Percentiles rank a stretch among this genome's conserved stretches.
Evolutionary conservation across 2,329 filamentous ascomycete genomes (phyloP).

Genomic region (Stemphylium vesicarium): DNA sequence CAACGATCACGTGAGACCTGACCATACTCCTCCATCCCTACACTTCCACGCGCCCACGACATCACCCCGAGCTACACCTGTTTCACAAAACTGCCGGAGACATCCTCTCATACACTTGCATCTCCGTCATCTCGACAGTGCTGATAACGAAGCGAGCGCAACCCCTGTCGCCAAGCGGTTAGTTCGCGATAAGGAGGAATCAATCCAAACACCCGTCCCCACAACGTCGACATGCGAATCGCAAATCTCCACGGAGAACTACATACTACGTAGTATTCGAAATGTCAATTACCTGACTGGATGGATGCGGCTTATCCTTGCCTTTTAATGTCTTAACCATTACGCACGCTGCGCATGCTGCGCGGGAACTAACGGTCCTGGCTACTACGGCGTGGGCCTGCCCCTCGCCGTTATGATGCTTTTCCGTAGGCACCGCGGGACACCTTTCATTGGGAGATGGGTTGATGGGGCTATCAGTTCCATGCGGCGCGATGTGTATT

Average conservation of each 20-base stretch:
- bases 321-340: not conserved
- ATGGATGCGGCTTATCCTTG: not conserved
- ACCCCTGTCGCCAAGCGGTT: constrained; percentile 16
- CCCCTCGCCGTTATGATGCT: constrained; percentile 11
- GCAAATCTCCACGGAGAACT: constrained; percentile 42
- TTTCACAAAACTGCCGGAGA: constrained; percentile 14
- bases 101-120: not conserved
- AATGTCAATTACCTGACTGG: constrained; percentile 26
- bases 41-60: no score
- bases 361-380: no score
- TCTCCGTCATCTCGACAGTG: not conserved
- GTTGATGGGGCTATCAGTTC: not conserved
- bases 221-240: no score
- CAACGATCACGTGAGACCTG: no score
- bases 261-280: constrained; percentile 9
- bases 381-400: no score
- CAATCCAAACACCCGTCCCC: no score
- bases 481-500: not conserved
- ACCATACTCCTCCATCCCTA: no score
- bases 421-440: constrained; percentile 31
- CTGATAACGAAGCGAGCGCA: constrained; percentile 16
- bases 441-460: constrained; percentile 10
- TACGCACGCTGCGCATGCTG: no score
- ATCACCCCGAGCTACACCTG: no score
- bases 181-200: constrained; percentile 16